Percentiles rank a stretch among this genome's conserved stretches.
phyloP scores from a whole-genome alignment of 768 basidiomycete species.

The Kwoniella sp. region DNA sequence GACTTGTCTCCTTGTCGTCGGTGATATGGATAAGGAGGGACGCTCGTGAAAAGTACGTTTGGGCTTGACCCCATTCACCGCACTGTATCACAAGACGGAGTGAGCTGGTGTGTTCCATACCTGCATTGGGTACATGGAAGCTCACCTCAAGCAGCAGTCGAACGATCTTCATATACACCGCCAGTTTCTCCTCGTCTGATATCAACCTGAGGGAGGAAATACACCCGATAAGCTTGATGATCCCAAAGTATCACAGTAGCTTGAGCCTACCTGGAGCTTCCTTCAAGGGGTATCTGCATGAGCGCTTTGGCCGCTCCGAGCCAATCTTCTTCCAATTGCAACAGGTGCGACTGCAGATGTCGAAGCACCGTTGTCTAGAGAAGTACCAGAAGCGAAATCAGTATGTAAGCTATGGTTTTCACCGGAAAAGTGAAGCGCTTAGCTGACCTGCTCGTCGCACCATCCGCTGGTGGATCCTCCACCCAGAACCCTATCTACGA shows the following conservation, averaged over 20 bases:
- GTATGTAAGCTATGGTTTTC: background rate
- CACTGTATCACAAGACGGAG: conserved; percentile 58
- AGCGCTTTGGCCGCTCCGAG: conserved; percentile 87
- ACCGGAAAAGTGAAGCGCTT: background rate
- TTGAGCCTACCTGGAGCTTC: conserved; percentile 71
- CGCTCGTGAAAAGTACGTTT: conserved; percentile 95
- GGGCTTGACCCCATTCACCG: conserved; percentile 95
- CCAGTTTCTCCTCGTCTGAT: conserved; percentile 81
- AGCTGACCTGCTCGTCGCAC: conserved; percentile 88
- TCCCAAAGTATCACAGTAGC: background rate
- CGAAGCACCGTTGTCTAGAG: conserved; percentile 75
- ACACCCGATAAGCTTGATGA: conserved; percentile 11
- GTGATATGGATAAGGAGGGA: conserved; percentile 82
- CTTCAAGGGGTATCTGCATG: conserved; percentile 89
- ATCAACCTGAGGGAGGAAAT: conserved; percentile 60
- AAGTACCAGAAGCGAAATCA: background rate
- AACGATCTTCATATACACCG: conserved; percentile 89
- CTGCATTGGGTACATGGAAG: background rate
- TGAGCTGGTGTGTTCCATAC: conserved; percentile 15
- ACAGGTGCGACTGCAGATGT: conserved; percentile 85
- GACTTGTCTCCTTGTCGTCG: conserved; percentile 70
- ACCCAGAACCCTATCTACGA: conserved; percentile 75
- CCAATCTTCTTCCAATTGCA: conserved; percentile 91
- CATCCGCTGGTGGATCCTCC: conserved; percentile 70
- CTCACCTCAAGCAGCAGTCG: conserved; percentile 78